Conservation (phyloP, 345 rosid genomes). For the Euphorbia pulcherrima region DNA sequence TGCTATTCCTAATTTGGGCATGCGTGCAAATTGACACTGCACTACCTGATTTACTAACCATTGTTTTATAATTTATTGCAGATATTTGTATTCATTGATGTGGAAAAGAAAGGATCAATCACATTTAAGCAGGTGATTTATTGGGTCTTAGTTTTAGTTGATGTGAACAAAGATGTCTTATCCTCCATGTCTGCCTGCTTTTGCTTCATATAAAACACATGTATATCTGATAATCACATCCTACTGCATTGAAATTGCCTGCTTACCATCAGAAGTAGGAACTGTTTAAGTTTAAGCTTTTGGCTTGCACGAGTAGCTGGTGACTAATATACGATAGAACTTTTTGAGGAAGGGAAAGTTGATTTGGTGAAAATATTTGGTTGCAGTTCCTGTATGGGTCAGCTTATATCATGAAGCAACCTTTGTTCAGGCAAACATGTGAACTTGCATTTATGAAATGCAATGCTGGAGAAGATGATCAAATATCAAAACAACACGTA, state of each 20-base stretch:
- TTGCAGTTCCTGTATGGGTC: slow-evolving; percentile 83
- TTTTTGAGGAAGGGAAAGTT: not conserved
- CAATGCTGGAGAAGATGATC: slow-evolving; percentile 41
- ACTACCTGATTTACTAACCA: not conserved
- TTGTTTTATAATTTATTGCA: slow-evolving; percentile 28
- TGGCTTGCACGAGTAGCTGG: not conserved
- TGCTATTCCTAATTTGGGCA: not conserved
- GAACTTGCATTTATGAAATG: slow-evolving; percentile 64
- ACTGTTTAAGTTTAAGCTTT: not conserved
- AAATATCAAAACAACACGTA: slow-evolving; percentile 62
- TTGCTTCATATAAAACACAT: not conserved
- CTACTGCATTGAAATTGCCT: not conserved
- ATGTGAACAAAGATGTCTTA: not conserved
- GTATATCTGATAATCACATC: not conserved
- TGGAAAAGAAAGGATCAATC: slow-evolving; percentile 67
- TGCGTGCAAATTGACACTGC: not conserved
- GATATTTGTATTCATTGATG: slow-evolving; percentile 81
- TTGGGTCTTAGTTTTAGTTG: slow-evolving; percentile 2
- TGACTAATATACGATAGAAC: not conserved
- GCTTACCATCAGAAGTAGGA: too few species aligned
- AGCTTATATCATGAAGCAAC: slow-evolving; percentile 62
- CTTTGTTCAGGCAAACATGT: slow-evolving; percentile 60
- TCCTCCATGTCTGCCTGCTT: slow-evolving; percentile 1
- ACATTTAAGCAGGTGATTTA: slow-evolving; percentile 78
- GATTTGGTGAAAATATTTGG: slow-evolving; percentile 9